phyloP scores from a whole-genome alignment of 306 rosid genomes.

The Cucumis cinereus region DNA sequence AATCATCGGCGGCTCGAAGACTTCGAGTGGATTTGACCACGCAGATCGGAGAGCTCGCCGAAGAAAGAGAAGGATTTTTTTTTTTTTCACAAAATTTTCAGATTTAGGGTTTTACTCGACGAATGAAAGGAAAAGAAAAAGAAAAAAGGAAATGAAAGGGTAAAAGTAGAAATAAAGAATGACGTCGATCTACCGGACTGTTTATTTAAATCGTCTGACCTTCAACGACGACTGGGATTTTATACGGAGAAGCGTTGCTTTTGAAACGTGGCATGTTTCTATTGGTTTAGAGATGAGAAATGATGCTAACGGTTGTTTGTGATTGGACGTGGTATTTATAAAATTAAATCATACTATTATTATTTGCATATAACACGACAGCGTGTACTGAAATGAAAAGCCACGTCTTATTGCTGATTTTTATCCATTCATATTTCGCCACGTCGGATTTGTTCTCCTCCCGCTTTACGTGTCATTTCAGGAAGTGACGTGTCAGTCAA shows the following conservation, averaged over 20 bases:
- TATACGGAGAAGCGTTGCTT: background rate
- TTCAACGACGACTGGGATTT: background rate
- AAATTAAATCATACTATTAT: background rate
- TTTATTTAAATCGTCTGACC: slow-evolving; percentile 1
- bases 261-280: background rate
- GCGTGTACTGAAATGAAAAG: background rate
- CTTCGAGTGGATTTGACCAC: slow-evolving; percentile 14
- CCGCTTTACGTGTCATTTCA: background rate
- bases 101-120: slow-evolving; percentile 53
- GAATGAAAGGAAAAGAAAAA: background rate
- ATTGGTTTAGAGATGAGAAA: background rate
- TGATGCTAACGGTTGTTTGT: background rate
- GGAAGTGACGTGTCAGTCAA: background rate
- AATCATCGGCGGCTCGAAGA: slow-evolving; percentile 20
- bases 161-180: background rate
- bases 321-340: background rate
- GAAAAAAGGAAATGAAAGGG: background rate
- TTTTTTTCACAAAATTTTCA: slow-evolving; percentile 17
- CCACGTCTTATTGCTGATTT: slow-evolving; percentile 4
- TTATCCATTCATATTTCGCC: background rate
- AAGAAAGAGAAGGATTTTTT: slow-evolving; percentile 7
- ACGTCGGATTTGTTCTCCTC: background rate
- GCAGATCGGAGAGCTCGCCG: slow-evolving; percentile 43
- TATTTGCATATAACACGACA: background rate
- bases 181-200: background rate